Evolutionary conservation across 2,329 filamentous ascomycete genomes (phyloP), one percentile per base, ranked within the genome.

Genomic region (Periconia macrospinosa): DNA sequence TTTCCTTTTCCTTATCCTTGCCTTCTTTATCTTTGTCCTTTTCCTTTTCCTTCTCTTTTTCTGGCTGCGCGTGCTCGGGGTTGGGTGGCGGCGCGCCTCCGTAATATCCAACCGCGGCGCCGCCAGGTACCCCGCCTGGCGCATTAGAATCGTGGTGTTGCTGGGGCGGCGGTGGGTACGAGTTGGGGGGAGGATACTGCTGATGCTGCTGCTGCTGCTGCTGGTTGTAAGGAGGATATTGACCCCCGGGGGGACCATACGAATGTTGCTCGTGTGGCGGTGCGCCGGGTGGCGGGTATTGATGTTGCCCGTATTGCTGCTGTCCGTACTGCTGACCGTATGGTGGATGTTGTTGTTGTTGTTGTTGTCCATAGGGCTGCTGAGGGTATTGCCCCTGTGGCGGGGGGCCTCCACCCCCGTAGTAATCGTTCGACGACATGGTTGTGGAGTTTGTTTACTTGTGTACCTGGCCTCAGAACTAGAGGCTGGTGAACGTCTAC

Each of bases 371-470:
- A 41, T 41, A 41, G 15, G 37, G 17, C 37, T 18, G 15, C 17
- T 41, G 37, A 41, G 37, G 37, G 23, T 27, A 27, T 27, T 13
- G 11, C 3, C 44, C 17, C 10, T 20, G 30, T 3, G 23, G 23
- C 8, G 23, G 17, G 17, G n/a, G 18, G 30, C 45, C 45, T 15
- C 45, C 30, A 17, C 45, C 45, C 30, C 45, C 33, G 33, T 47
- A 47, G 17, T 9, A 47, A 19, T 47, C 45, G 45, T 47, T 47
- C 11, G 45, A 18, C 7, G 20, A 33, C 45, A 47, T 47, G 45
- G 42, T 41, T n/a, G 40, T 23, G 23, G 23, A 5, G 8, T 27
- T 27, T 27, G 23, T 27, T 27, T 27, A 27, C 23, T 3, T 27
- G 5, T 27, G 23, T 27, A 27, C 8, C 23, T 8, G 5, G 8